Evolutionary conservation across 2,329 filamentous ascomycete genomes (phyloP), one percentile per base, ranked within the genome.

Genomic region (Hypoxylon sp.): DNA sequence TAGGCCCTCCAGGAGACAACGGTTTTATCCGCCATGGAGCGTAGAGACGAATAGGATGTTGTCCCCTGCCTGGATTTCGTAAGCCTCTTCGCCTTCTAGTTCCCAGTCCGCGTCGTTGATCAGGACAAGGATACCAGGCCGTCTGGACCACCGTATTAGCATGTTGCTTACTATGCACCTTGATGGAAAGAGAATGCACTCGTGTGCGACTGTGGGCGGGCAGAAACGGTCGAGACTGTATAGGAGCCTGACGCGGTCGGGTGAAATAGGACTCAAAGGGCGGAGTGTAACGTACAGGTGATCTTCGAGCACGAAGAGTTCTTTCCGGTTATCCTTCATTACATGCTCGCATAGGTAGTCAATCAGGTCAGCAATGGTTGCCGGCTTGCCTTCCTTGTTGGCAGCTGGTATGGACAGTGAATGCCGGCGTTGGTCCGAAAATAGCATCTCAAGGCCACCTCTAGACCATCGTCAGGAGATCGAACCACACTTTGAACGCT

Each of bases 41-140:
- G 96, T 99, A 68, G 94, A 98, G 69, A 99, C 94, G 82, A 99
- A 99, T 72, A 98, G 85, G 74, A 99, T 92, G 77, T 92, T 95
- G 82, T 99, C 96, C 65, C 90, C 88, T 68, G 85, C 81, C 81
- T 95, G 90, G 64, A 99, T 82, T 80, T 94, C 91, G 78, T 98
- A 98, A 72, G 89, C 87, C 78, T 96, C 94, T 81, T 98, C 95
- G 17, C 94, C 96, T 81, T 98, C 96, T 11, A 99, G 88, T 80
- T 98, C 96, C 96, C 96, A 99, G 80, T 99, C 96, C 27, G 94
- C 93, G 75, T 99, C 96, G 78, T 99, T 99, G 80, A 99, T 97
- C 63, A 99, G 86, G 29, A 98, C 95, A 47, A 99, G 88, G 79
- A 99, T 97, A 2, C 96, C 96, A 4, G 96, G 96, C 58, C 96